Conservation (phyloP, 371 early-diverging fungal species). For the Mortierella sp. region DNA sequence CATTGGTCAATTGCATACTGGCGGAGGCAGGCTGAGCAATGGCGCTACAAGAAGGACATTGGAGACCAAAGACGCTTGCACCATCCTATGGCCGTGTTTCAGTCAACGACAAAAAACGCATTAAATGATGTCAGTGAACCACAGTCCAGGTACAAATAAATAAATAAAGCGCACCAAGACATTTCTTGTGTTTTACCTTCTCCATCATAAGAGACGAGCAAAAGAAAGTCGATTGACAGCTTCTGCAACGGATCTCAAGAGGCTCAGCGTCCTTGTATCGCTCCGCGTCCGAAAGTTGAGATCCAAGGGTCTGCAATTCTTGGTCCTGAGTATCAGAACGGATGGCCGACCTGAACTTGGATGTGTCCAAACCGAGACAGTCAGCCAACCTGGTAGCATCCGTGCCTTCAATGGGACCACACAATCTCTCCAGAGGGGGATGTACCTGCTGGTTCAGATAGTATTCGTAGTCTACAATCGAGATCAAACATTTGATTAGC, state of each 20-base stretch:
- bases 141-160: not conserved
- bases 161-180: too few species aligned
- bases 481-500: not conserved
- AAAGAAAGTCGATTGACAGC: conserved; percentile 67
- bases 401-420: conserved; percentile 92
- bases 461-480: conserved; percentile 91
- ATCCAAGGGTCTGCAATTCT: conserved; percentile 82
- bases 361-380: conserved; percentile 89
- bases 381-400: conserved; percentile 86
- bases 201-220: conserved; percentile 72
- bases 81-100: conserved; percentile 16
- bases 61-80: conserved; percentile 27
- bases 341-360: conserved; percentile 68
- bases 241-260: conserved; percentile 73
- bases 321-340: conserved; percentile 58
- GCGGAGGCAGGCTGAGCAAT: conserved; percentile 65
- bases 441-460: conserved; percentile 98
- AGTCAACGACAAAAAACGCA: not conserved
- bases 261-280: conserved; percentile 82
- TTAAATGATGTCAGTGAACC: not conserved
- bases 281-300: conserved; percentile 88
- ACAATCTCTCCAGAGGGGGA: conserved; percentile 94
- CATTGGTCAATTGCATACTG: conserved; percentile 71
- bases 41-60: conserved; percentile 75
- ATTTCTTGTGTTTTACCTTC: conserved; percentile 26